Base-by-base conservation (phyloP, 2,329 filamentous ascomycete species). In the Beauveria caledonica region DNA sequence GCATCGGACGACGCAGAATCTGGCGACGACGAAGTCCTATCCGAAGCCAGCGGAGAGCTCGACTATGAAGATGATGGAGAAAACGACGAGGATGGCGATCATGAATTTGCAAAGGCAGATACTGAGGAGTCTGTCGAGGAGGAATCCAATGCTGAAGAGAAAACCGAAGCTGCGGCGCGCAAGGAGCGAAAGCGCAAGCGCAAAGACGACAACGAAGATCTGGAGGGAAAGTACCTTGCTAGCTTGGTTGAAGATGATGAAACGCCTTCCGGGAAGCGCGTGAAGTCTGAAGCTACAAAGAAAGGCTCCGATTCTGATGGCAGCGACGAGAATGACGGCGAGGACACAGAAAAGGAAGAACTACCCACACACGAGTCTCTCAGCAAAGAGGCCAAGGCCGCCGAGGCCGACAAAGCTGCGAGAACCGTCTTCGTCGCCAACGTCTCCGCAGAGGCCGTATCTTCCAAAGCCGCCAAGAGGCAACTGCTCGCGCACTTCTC, bases 391-490 rank as follows among this genome's bases (percentile, higher is more conserved):
- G 81, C 77, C 74, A 85, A 80, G 72, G 77, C 67, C 51, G 67
- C 78, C 23, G 89, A 95, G 64, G 68, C 95, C 2, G 90, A 95
- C 61, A 96, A 96, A 77, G 89, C 93, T 9, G 84, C 84, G 61
- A 88, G 94, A 60, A 99, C 94, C 7, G 86, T 97, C 46, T 99
- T 97, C 75, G 78, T 99, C 13, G 89, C 89, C 68, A 99, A 99
- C 69, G 90, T 99, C 50, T 92, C 92, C 15, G 87, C 83, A 23
- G 80, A 87, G 57, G 91, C 90, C 46, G 90, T 97, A 68, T 89
- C 86, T 53, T 92, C 89, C 29, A 95, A 95, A 70, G 75, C 86
- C 2, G 87, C 86, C 39, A 92, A 90, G 76, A 95, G 91, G 77
- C 81, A 82, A 3, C 82, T 97, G 33, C 77, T 90, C 65, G 78